A percentile compares a stretch with the other conserved stretches of the same genome.
These are phyloP conservation scores for Pichia rugopelliculosa DNA, from an alignment of 805 yeast species.

Conservation along the genomic window DNA sequence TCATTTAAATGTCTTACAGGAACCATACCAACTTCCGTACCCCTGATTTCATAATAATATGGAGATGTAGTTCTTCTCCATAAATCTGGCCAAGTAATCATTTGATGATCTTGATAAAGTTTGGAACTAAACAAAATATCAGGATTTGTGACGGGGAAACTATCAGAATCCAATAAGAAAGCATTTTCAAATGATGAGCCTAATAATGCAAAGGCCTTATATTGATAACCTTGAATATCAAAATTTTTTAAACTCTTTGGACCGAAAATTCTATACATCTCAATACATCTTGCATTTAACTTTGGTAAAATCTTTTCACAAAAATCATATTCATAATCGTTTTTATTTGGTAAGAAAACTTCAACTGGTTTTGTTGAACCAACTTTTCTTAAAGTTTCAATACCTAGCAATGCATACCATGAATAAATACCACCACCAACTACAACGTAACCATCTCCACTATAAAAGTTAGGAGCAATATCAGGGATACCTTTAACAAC, in stretches of 20 bases:
- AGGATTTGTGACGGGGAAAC: conserved; percentile 60
- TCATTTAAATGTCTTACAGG: conserved; percentile 28
- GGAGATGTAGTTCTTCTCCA: conserved; percentile 85
- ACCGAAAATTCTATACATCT: conserved; percentile 57
- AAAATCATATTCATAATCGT: conserved; percentile 64
- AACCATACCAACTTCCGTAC: conserved; percentile 35
- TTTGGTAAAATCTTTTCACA: conserved; percentile 59
- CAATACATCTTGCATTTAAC: conserved; percentile 60
- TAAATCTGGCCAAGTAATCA: conserved; percentile 77
- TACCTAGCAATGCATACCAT: conserved; percentile 60
- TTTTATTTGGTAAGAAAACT: conserved; percentile 63
- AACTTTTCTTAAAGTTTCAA: conserved; percentile 54
- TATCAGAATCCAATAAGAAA: conserved; percentile 68
- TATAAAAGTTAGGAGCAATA: conserved; percentile 23
- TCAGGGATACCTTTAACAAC: conserved; percentile 26
- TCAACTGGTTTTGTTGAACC: conserved; percentile 75
- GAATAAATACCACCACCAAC: conserved; percentile 80
- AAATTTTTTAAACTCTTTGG: conserved; percentile 39
- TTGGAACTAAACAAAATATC: conserved; percentile 50
- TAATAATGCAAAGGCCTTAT: conserved; percentile 61
- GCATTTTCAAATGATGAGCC: conserved; percentile 69
- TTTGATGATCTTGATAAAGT: conserved; percentile 45
- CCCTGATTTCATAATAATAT: conserved; percentile 60
- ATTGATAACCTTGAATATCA: conserved; percentile 57
- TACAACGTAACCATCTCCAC: conserved; percentile 48